Percentiles rank a stretch among this genome's conserved stretches.
Conservation (phyloP, 2,329 filamentous ascomycete genomes). For the Paecilomyces sp. region DNA sequence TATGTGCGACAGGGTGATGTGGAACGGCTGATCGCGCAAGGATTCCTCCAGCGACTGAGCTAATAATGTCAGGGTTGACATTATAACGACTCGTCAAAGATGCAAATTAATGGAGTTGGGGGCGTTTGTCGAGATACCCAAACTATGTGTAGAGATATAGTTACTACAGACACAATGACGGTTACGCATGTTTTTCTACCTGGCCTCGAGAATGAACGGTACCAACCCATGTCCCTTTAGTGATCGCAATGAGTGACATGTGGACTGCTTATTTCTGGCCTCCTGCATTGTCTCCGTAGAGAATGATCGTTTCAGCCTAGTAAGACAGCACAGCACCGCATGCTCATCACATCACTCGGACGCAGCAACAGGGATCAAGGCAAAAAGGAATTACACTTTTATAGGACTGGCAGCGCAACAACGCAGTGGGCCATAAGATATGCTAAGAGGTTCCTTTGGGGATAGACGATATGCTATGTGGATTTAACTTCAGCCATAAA, state of each 20-base stretch:
- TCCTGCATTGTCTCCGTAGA: neutral
- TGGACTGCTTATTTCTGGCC: neutral
- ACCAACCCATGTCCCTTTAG: neutral
- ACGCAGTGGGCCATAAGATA: neutral
- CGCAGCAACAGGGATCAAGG: neutral
- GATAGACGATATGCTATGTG: neutral
- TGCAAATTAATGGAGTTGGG: constrained; percentile 1
- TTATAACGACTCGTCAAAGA: neutral
- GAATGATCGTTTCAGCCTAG: neutral
- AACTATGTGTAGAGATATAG: constrained; percentile 1
- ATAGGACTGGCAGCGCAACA: neutral
- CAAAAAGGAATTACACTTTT: neutral
- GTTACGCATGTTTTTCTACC: neutral
- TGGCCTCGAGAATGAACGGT: too few species aligned
- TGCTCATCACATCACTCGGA: neutral
- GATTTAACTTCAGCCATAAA: neutral
- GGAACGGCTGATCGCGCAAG: constrained; percentile 86
- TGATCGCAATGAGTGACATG: neutral
- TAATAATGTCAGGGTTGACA: constrained; percentile 40
- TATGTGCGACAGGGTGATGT: constrained; percentile 95
- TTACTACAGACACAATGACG: neutral
- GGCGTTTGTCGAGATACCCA: constrained; percentile 10
- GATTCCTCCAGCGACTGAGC: constrained; percentile 83
- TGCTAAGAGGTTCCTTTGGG: neutral
- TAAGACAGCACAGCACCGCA: neutral